Percentiles rank a stretch among this genome's conserved stretches.
Evolutionary conservation across 805 yeast genomes (phyloP).

Genomic region (Brettanomyces sp.): DNA sequence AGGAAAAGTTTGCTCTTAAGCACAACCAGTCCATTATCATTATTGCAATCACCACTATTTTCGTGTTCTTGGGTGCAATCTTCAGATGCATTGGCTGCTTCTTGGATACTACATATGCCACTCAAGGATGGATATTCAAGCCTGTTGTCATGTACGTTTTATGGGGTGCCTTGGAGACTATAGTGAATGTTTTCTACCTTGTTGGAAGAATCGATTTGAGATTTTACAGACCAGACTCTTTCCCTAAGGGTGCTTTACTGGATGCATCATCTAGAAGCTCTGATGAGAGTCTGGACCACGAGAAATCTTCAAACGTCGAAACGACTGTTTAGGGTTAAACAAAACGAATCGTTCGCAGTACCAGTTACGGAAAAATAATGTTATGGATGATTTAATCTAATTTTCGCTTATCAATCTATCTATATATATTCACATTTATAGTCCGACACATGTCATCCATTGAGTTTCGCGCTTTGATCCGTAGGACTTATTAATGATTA

Average conservation of each 20-base stretch:
- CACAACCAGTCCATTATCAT: conserved; percentile 45
- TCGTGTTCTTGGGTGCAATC: conserved; percentile 41
- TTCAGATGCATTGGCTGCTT: conserved; percentile 42
- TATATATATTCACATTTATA: no score
- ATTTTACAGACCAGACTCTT: conserved; percentile 64
- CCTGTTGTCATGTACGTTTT: conserved; percentile 56
- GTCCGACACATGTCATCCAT: no score
- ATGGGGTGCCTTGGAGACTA: conserved; percentile 60
- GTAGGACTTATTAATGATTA: no score
- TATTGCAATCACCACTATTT: conserved; percentile 35
- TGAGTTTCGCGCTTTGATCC: no score
- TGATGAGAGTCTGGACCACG: no score
- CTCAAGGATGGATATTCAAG: conserved; percentile 35
- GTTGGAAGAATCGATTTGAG: conserved; percentile 64
- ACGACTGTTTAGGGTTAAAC: no score
- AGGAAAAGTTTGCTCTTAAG: conserved; percentile 22
- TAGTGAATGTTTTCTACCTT: conserved; percentile 48
- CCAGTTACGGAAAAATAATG: no score
- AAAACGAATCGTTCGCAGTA: no score
- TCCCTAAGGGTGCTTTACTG: conserved; percentile 2
- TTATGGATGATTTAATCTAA: no score
- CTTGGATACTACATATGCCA: conserved; percentile 20
- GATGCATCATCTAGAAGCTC: neutral
- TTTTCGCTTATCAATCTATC: no score
- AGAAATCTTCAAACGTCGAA: no score